Percentiles rank a stretch among this genome's conserved stretches.
Evolutionary conservation across 139 green algal genomes (phyloP).

Genomic region (Volvox africanus): DNA sequence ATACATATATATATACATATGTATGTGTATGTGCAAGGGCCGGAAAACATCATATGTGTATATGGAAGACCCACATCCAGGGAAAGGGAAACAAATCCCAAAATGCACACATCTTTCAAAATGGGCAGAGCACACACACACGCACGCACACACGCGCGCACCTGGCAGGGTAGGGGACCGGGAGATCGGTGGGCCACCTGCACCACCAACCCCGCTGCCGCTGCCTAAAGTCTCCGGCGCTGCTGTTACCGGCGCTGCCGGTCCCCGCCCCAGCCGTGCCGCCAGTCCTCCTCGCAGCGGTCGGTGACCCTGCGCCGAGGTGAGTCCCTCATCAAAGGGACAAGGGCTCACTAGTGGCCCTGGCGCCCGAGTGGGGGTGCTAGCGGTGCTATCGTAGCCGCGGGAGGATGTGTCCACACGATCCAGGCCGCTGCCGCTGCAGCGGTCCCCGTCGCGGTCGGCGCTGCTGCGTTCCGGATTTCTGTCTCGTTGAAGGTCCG

Average conservation of each 20-base stretch:
- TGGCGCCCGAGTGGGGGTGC: conserved; percentile 12
- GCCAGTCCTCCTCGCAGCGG: neutral
- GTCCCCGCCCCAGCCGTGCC: neutral
- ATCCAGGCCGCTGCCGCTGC: neutral
- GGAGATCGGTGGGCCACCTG: no score
- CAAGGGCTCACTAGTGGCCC: neutral
- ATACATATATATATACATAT: no score
- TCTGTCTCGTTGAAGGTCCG: conserved; percentile 13
- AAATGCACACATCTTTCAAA: no score
- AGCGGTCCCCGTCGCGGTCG: neutral
- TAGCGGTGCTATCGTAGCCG: conserved; percentile 32
- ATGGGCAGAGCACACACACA: neutral
- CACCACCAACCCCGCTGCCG: neutral
- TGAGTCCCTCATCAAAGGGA: neutral
- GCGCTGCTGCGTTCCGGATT: no score
- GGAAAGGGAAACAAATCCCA: no score
- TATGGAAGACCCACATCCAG: no score
- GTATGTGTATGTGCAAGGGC: no score
- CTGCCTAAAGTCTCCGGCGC: neutral
- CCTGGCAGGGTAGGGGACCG: conserved; percentile 21
- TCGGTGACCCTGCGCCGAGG: neutral
- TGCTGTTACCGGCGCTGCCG: neutral
- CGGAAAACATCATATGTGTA: no score
- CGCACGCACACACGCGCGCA: neutral
- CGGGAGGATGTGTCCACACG: neutral